Base-by-base conservation (phyloP, 108 stramenopile genomes). In the Nannochloropsis gaditana region DNA sequence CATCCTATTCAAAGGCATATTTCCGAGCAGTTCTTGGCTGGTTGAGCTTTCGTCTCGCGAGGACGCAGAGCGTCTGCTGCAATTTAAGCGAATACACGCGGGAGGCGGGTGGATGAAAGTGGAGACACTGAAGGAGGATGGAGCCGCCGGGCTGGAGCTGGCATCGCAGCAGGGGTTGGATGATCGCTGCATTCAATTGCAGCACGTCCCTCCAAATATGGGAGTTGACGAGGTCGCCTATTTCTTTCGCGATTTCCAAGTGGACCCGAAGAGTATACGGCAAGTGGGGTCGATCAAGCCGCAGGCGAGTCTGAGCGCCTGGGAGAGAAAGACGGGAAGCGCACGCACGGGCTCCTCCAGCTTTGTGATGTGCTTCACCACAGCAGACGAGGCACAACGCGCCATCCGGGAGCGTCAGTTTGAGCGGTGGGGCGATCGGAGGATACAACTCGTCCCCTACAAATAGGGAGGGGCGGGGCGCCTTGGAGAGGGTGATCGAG, bases 381-480 rank as follows among this genome's bases (percentile, higher is more conserved):
- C 59, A 73, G 59, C 59, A n/a, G 59, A 73, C 59, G 59, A 73
- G 59, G 59, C 59, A 5, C 59, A 73, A 73, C 59, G 59, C 8
- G 59, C 59, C 2, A 73, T 73, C n/a, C 59, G 59, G 8, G 59
- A 73, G n/a, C 59, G 59, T 15, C 59, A 73, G 59, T 73, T 73
- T 73, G 59, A 73, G 59, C 15, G n/a, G 59, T 73, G 59, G 59
- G 59, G 59, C 19, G 59, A 73, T 6, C 15, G 59, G 6, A 73
- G 59, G 59, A 73, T 73, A 73, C 59, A 73, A n/a, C 15, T 73
- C n/a, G n/a, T 73, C n/a, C 59, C 59, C 19, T 73, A 73, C 59
- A 73, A 73, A n/a, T 73, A 73, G n/a, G 59, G 59, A 73, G 8
- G 3, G 4, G 59, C 2, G 59, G 59, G n/a, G 5, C n/a, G n/a